phyloP scores from a whole-genome alignment of 352 stramenopile genomes.

The Thalassiosira gravida region DNA sequence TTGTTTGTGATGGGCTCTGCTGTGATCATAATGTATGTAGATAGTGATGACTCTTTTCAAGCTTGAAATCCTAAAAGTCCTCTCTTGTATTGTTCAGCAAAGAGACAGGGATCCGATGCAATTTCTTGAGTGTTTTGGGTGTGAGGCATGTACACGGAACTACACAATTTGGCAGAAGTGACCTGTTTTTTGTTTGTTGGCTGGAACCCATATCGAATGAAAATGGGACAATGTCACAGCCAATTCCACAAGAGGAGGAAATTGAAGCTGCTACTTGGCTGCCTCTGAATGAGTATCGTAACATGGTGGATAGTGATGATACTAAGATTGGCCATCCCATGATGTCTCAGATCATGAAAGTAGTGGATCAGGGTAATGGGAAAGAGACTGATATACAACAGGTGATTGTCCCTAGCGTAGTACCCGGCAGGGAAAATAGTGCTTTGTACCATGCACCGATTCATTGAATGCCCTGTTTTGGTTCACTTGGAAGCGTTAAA shows the following conservation, averaged over 20 bases:
- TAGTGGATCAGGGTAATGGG: constrained; percentile 53
- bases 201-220: constrained; percentile 72
- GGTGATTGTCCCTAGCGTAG: constrained; percentile 68
- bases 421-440: constrained; percentile 67
- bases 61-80: too few species aligned
- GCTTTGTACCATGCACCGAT: constrained; percentile 71
- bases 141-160: constrained; percentile 80
- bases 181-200: constrained; percentile 86
- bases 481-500: too few species aligned
- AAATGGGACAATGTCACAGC: constrained; percentile 56
- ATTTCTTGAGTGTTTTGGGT: constrained; percentile 71
- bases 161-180: constrained; percentile 72
- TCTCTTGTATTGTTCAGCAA: too few species aligned
- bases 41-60: too few species aligned
- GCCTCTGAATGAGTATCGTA: constrained; percentile 67
- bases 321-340: constrained; percentile 69
- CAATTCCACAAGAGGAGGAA: constrained; percentile 74
- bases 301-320: constrained; percentile 65
- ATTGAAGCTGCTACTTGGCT: constrained; percentile 79
- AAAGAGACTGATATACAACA: constrained; percentile 60
- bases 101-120: too few species aligned
- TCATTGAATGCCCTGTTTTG: too few species aligned
- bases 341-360: constrained; percentile 73
- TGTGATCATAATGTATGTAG: too few species aligned
- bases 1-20: too few species aligned